Conservation (phyloP, 495 filamentous ascomycete species). For the Apiosordaria backusii region DNA sequence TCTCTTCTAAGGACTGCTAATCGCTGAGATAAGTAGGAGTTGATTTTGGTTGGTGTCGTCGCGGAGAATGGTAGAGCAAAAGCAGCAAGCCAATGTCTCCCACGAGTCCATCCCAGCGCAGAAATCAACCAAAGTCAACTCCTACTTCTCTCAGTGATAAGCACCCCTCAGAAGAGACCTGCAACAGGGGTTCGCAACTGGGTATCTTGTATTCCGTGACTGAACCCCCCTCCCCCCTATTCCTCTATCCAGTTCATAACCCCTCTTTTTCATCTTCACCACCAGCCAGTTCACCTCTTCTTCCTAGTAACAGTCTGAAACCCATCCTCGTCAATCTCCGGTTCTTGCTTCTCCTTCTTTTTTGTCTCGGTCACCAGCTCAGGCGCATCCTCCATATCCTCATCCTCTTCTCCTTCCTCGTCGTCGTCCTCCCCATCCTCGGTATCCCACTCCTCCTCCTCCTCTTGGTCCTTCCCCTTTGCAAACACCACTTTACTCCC, state of each 20-base stretch:
- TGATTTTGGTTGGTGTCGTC: too few relatives aligned
- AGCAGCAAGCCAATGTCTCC: too few relatives aligned
- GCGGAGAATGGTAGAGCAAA: too few relatives aligned
- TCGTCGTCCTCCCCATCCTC: slow-evolving; percentile 49
- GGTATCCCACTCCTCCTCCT: slow-evolving; percentile 55
- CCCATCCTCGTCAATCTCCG: slow-evolving; percentile 88
- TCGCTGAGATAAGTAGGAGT: too few relatives aligned
- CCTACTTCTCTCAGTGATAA: too few relatives aligned
- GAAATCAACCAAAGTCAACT: too few relatives aligned
- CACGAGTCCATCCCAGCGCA: too few relatives aligned
- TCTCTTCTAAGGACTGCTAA: too few relatives aligned
- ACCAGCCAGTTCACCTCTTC: slow-evolving; percentile 49
- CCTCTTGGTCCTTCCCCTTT: slow-evolving; percentile 56
- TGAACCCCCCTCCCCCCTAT: background rate
- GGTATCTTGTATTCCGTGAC: background rate
- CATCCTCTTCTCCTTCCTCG: slow-evolving; percentile 52
- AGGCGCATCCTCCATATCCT: slow-evolving; percentile 75
- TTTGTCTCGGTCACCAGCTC: slow-evolving; percentile 47
- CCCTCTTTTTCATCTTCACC: background rate
- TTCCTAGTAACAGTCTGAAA: slow-evolving; percentile 85
- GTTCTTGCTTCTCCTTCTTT: slow-evolving; percentile 61
- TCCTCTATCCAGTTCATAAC: too few relatives aligned
- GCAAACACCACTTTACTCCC: slow-evolving; percentile 55
- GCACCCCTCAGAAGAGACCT: background rate
- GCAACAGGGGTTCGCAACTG: background rate